Evolutionary conservation across 768 basidiomycete species (phyloP).

Genomic region (Leccinum truebloodii): DNA sequence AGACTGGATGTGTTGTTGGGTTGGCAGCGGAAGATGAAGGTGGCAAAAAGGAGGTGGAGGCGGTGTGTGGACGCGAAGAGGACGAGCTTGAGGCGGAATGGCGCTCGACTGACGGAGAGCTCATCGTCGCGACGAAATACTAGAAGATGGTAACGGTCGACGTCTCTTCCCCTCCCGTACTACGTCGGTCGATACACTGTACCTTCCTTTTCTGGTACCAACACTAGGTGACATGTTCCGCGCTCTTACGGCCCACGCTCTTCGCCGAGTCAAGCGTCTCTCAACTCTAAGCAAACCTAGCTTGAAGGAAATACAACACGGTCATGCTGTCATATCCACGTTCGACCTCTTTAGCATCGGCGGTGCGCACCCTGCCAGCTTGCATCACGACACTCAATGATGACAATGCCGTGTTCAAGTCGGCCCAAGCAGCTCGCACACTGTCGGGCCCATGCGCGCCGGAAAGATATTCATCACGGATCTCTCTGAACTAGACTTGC

Average conservation of each 20-base stretch:
- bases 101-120: slow-evolving; percentile 23
- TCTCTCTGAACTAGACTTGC: slow-evolving; percentile 61
- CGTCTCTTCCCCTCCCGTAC: background rate
- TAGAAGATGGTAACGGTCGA: too few species aligned
- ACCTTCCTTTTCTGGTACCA: slow-evolving; percentile 10
- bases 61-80: slow-evolving; percentile 35
- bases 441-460: slow-evolving; percentile 87
- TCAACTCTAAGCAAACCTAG: slow-evolving; percentile 1
- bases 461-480: slow-evolving; percentile 86
- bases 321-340: slow-evolving; percentile 91
- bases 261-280: slow-evolving; percentile 13
- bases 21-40: slow-evolving; percentile 28
- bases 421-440: slow-evolving; percentile 64
- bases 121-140: slow-evolving; percentile 15
- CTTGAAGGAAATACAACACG: slow-evolving; percentile 38
- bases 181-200: slow-evolving; percentile 1
- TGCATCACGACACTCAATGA: background rate
- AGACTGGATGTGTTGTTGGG: slow-evolving; percentile 37
- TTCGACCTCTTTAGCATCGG: slow-evolving; percentile 94
- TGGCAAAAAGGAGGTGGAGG: slow-evolving; percentile 28
- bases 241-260: background rate
- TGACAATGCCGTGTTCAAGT: slow-evolving; percentile 41
- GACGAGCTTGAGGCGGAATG: slow-evolving; percentile 23
- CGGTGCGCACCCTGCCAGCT: slow-evolving; percentile 45
- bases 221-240: background rate